Base-by-base conservation (phyloP, 768 basidiomycete species). In the Podaxis rugospora region DNA sequence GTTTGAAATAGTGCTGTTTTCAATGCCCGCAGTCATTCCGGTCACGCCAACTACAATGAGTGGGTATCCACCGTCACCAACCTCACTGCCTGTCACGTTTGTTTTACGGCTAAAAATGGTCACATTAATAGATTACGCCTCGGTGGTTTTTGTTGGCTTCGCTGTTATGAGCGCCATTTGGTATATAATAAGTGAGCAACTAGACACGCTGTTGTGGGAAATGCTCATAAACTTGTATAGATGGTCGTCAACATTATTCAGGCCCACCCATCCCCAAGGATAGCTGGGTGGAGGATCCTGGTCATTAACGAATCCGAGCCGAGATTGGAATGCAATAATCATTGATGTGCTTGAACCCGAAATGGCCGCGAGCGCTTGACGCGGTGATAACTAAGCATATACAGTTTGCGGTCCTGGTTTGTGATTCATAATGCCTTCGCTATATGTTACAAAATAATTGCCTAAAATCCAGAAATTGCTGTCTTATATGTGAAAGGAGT, bases 71-170 rank as follows among this genome's bases (percentile, higher is more conserved):
- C 6, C 7, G 4, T 51, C 10, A 1, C 27, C 50, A 39, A 5
- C 28, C 37, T 57, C 18, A 51, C 46, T 1, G 23, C 42, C 23
- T 25, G 21, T 42, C 1, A 27, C 42, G 0, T 32, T 27, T 55
- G 11, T 10, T 50, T 18, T 35, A 21, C 13, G 13, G 13, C 42
- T 55, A 28, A 55, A 57, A 25, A 56, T 40, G 13, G 16, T 44
- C 13, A 11, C n/a, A 10, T 42, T 27, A 44, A 62, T 65, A 88
- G 87, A 89, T 71, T 87, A 86, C 62, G 86, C 86, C 10, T 82
- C 83, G 7, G 86, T 84, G 13, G 85, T 88, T 14, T 88, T 87
- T 61, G 81, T 85, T 42, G 86, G 83, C 3, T 88, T 89, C 62
- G 83, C 74, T 1, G 62, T 73, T 14, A 78, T 88, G 35, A 86